Percentiles rank a stretch among this genome's conserved stretches.
These are phyloP conservation scores for Cylindrotheca fusiformis DNA, from an alignment of 108 stramenopile genomes.

Conservation along the genomic window DNA sequence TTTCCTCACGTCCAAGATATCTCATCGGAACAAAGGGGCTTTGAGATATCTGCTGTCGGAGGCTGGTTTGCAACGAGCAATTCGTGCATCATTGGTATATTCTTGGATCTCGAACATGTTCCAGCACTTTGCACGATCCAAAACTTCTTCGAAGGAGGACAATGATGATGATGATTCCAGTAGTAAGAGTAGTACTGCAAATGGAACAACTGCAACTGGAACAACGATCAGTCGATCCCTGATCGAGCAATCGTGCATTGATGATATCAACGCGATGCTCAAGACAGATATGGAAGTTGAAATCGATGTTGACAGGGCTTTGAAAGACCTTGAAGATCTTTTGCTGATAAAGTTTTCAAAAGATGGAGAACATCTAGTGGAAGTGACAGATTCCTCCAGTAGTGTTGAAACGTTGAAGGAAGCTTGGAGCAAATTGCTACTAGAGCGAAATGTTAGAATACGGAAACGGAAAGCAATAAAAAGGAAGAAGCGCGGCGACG, in stretches of 20 bases:
- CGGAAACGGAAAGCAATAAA: neutral
- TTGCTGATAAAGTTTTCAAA: constrained; percentile 29
- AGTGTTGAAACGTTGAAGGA: constrained; percentile 14
- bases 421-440: constrained; percentile 29
- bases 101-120: constrained; percentile 37
- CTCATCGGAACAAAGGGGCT: constrained; percentile 70
- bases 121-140: too few relatives aligned
- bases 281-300: constrained; percentile 30
- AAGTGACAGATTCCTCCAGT: constrained; percentile 13
- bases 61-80: constrained; percentile 66
- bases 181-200: too few relatives aligned
- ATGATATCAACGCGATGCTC: constrained; percentile 25
- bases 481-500: neutral
- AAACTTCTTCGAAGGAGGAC: too few relatives aligned
- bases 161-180: too few relatives aligned
- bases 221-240: neutral
- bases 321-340: constrained; percentile 58
- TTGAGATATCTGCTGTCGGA: constrained; percentile 62
- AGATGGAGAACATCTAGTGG: neutral
- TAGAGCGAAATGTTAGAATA: neutral
- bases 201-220: neutral
- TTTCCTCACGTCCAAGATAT: constrained; percentile 77
- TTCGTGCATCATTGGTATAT: constrained; percentile 45
- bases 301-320: constrained; percentile 50
- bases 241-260: constrained; percentile 7